Evolutionary conservation across 257 asterid genomes (phyloP).

Genomic region (Galeopsis tetrahit): DNA sequence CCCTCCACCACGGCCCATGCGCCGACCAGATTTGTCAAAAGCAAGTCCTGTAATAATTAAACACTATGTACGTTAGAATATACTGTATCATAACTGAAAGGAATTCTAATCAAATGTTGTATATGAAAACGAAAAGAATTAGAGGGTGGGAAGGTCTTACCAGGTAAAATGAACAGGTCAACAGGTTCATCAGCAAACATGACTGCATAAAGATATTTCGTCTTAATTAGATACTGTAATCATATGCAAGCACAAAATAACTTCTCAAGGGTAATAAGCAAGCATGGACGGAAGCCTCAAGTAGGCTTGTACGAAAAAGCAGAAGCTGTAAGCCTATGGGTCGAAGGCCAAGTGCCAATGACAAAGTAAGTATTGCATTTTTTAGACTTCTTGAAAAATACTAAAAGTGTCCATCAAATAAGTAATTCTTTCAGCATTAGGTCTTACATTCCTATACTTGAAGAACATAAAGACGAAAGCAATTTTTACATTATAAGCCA

Average conservation of each 20-base stretch:
- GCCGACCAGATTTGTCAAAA: slow-evolving; percentile 90
- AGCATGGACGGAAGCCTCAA: not conserved
- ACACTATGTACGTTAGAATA: not conserved
- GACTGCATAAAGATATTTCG: slow-evolving; percentile 55
- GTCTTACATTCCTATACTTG: not conserved
- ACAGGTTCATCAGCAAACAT: slow-evolving; percentile 85
- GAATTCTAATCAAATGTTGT: slow-evolving; percentile 27
- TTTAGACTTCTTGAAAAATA: not conserved
- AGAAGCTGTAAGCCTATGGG: not conserved
- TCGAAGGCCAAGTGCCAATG: not conserved
- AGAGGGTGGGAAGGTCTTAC: slow-evolving; percentile 45
- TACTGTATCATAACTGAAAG: not conserved
- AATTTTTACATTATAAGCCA: not conserved
- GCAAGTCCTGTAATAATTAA: slow-evolving; percentile 68
- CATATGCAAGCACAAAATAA: slow-evolving; percentile 8
- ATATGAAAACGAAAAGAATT: not conserved
- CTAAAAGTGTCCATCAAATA: not conserved
- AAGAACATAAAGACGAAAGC: slow-evolving; percentile 7
- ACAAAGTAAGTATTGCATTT: not conserved
- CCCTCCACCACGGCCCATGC: slow-evolving; percentile 99
- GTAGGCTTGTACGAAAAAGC: not conserved
- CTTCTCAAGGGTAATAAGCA: not conserved
- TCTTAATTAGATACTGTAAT: slow-evolving; percentile 20
- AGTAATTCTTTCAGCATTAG: not conserved
- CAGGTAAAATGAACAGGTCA: slow-evolving; percentile 89